Percentiles rank a stretch among this genome's conserved stretches.
Conservation (phyloP, 305 asterid species). For the Fraxinus ornus region DNA sequence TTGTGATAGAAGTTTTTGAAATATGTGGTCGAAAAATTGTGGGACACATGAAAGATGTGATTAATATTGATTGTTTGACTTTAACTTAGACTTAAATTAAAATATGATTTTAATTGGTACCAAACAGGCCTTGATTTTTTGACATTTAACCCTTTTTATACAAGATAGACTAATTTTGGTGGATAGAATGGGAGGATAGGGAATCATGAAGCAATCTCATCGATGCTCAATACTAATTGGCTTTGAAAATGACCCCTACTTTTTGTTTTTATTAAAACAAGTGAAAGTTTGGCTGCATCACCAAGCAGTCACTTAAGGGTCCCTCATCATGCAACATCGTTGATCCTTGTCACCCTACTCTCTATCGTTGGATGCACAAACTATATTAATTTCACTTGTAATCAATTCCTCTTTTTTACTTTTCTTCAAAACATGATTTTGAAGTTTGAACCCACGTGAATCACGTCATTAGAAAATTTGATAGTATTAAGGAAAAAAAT, state of each 20-base stretch:
- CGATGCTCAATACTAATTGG: constrained; percentile 17
- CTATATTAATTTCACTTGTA: not conserved
- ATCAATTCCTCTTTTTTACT: too few species aligned
- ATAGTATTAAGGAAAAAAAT: too few species aligned
- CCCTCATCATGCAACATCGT: constrained; percentile 33
- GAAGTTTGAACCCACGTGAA: not conserved
- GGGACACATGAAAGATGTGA: too few species aligned
- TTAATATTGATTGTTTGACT: too few species aligned
- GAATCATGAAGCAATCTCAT: constrained; percentile 20
- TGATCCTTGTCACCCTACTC: not conserved
- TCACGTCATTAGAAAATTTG: not conserved
- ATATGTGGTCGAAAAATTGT: too few species aligned
- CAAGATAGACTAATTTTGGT: not conserved
- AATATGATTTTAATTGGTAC: too few species aligned
- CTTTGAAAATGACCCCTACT: constrained; percentile 35
- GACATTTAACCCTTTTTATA: not conserved
- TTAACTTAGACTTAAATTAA: too few species aligned
- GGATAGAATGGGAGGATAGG: not conserved
- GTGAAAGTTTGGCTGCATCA: constrained; percentile 30
- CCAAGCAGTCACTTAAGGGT: constrained; percentile 25
- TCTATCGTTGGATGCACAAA: not conserved
- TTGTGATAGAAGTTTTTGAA: too few species aligned
- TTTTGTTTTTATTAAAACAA: constrained; percentile 32
- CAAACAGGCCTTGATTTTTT: too few species aligned
- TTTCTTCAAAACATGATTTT: not conserved